Conservation (phyloP, 1,139 yeast species). For the Kazachstania sp. region DNA sequence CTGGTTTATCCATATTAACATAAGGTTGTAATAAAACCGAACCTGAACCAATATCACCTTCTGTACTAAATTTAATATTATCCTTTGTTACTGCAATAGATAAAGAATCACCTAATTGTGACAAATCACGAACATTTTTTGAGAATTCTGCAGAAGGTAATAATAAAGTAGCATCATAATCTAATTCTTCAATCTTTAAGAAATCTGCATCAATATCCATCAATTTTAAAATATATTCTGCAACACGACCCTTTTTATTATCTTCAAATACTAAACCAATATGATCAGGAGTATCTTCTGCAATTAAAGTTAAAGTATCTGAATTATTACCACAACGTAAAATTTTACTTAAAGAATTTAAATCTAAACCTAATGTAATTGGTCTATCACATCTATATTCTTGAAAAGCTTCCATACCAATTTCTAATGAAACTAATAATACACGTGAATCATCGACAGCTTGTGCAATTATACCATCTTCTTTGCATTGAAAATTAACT, state of each 20-base stretch:
- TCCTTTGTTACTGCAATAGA: slow-evolving; percentile 85
- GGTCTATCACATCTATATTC: slow-evolving; percentile 95
- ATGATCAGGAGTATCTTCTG: slow-evolving; percentile 84
- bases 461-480: slow-evolving; percentile 89
- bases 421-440: slow-evolving; percentile 75
- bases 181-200: slow-evolving; percentile 89
- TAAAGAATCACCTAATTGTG: slow-evolving; percentile 77
- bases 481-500: slow-evolving; percentile 94
- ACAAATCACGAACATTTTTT: slow-evolving; percentile 82
- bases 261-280: slow-evolving; percentile 84
- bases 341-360: slow-evolving; percentile 77
- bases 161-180: slow-evolving; percentile 75
- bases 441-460: slow-evolving; percentile 98
- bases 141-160: slow-evolving; percentile 87
- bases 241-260: slow-evolving; percentile 78
- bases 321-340: slow-evolving; percentile 87
- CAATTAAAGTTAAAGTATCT: slow-evolving; percentile 79
- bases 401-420: slow-evolving; percentile 81
- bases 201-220: slow-evolving; percentile 97
- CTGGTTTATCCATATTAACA: slow-evolving; percentile 73
- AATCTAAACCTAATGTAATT: slow-evolving; percentile 84
- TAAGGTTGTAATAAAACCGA: slow-evolving; percentile 78
- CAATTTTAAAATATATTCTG: slow-evolving; percentile 84
- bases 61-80: slow-evolving; percentile 80
- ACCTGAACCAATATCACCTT: slow-evolving; percentile 91